These are phyloP conservation scores for Colletotrichum cuscutae DNA, from an alignment of 2,329 filamentous ascomycete species.

Conservation along the genomic window DNA sequence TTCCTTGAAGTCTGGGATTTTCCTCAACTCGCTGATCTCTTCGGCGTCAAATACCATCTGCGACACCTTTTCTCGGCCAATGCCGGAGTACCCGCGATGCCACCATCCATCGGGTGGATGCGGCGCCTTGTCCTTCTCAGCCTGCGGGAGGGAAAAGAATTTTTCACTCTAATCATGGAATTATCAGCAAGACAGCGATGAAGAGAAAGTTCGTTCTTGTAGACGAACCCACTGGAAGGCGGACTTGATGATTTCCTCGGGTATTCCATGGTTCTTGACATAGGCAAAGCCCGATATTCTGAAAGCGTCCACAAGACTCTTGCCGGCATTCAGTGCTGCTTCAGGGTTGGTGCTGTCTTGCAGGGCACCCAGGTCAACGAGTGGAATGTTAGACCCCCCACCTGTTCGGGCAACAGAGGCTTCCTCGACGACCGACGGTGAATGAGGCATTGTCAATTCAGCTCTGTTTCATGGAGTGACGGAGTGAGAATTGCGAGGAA, in stretches of 20 bases:
- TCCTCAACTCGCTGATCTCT: conserved; percentile 39
- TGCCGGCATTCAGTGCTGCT: conserved; percentile 18
- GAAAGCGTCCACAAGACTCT: conserved; percentile 43
- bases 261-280: conserved; percentile 47
- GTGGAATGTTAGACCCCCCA: not conserved
- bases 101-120: conserved; percentile 46
- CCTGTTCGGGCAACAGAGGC: not conserved
- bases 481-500: not conserved
- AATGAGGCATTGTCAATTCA: not conserved
- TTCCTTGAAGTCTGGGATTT: conserved; percentile 51
- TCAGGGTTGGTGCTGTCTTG: not conserved
- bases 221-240: conserved; percentile 43
- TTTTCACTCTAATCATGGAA: conserved; percentile 41
- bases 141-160: conserved; percentile 46
- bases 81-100: conserved; percentile 49
- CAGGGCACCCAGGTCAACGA: conserved; percentile 1
- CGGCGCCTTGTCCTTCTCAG: conserved; percentile 44
- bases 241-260: conserved; percentile 46
- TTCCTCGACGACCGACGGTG: not conserved
- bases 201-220: no score
- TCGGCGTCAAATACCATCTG: conserved; percentile 46
- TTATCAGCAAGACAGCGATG: not conserved
- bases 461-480: not conserved
- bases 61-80: conserved; percentile 48
- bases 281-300: conserved; percentile 47